Evolutionary conservation across 257 asterid species (phyloP), one percentile per base, ranked within the genome.

Genomic region (Handroanthus guayacan): DNA sequence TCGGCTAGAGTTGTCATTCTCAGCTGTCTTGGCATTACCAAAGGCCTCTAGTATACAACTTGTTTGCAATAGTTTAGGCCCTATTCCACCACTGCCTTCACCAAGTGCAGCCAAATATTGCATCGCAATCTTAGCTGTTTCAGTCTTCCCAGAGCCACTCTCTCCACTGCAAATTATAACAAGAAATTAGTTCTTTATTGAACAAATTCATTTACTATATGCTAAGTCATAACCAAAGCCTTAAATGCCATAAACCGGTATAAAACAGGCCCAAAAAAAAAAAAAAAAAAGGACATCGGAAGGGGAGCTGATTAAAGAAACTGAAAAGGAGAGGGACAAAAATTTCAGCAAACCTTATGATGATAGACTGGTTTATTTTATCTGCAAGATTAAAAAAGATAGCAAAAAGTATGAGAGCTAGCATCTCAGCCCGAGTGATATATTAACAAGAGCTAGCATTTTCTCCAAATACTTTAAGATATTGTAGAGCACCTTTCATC

Each of bases 61-160:
- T 71, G 97, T 80, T 79, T 89, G 94, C 88, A 95, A 78, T 82
- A 95, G 68, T 84, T 90, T 88, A 61, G 86, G 79, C 79, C 87
- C 96, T 82, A 92, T 78, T 82, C 89, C 97, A 75, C 76, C 86
- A 63, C 76, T 70, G 67, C 90, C 92, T 76, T 92, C 94, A 77
- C 93, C 94, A 78, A 90, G 73, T 62, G 90, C 86, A 61, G 92
- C 96, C 91, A 95, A 80, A 88, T 95, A 95, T 81, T 91, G 87
- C 91, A 90, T 86, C 61, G 92, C 91, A 67, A 82, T 57, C 79
- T 93, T 95, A 71, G 98, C 98, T 45, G 98, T 95, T 87, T 89
- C 98, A 54, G 98, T 93, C 87, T 95, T 95, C 85, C 99, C 99
- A 75, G 99, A 85, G 57, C 98, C 99, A 82, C 99, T 93, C 83